These are phyloP conservation scores for Echria macrotheca DNA, from an alignment of 495 filamentous ascomycete genomes.

Conservation along the genomic window DNA sequence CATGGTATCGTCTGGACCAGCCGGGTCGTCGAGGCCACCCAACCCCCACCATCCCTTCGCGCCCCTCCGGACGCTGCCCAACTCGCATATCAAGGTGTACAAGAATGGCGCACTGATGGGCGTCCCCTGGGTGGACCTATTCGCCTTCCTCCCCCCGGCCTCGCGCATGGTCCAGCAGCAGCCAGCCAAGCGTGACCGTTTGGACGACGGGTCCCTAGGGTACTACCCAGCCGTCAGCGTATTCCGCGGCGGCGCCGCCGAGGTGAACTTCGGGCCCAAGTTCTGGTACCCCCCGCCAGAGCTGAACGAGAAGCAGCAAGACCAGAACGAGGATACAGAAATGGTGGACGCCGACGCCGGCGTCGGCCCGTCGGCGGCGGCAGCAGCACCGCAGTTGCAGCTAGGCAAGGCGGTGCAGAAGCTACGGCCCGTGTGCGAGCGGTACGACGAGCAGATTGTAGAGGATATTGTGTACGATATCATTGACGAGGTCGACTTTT, in stretches of 20 bases:
- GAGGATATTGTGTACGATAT: constrained; percentile 92
- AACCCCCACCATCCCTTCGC: constrained; percentile 67
- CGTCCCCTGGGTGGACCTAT: constrained; percentile 79
- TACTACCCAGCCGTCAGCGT: constrained; percentile 94
- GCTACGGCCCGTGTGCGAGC: constrained; percentile 61
- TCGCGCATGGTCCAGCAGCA: constrained; percentile 71
- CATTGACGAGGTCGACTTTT: constrained; percentile 83
- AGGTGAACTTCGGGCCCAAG: constrained; percentile 83
- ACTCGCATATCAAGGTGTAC: constrained; percentile 80
- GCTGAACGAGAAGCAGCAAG: constrained; percentile 23
- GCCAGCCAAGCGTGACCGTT: constrained; percentile 67
- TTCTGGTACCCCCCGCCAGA: constrained; percentile 82
- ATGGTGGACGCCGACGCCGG: constrained; percentile 40
- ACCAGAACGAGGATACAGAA: constrained; percentile 39
- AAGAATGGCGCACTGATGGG: constrained; percentile 87
- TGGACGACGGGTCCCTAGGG: constrained; percentile 90
- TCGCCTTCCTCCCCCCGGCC: constrained; percentile 88
- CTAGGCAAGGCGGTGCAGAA: constrained; percentile 9
- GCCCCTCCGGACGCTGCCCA: constrained; percentile 74
- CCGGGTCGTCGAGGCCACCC: constrained; percentile 43
- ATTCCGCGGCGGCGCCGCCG: constrained; percentile 83
- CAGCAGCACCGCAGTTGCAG: background rate
- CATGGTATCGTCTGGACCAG: constrained; percentile 37
- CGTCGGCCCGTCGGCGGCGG: background rate
- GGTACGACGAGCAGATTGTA: constrained; percentile 90